Conservation (phyloP, 2,329 filamentous ascomycete species). For the Diaporthe sp. region DNA sequence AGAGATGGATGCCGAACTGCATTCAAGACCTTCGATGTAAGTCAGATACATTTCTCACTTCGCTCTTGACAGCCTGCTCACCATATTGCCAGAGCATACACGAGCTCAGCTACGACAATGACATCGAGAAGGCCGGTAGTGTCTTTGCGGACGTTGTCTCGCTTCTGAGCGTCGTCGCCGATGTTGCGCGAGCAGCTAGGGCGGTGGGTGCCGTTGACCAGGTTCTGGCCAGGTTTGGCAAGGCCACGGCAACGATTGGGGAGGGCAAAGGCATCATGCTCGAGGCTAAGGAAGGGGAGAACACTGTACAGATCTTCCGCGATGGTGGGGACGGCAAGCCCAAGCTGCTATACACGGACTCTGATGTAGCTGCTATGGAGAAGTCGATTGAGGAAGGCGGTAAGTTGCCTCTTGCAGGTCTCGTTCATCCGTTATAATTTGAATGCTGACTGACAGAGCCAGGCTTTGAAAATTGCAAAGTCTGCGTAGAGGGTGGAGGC, state of each 20-base stretch:
- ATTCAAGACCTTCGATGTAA: neutral
- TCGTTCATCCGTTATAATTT: too few species aligned
- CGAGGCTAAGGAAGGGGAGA: neutral
- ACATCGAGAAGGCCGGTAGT: slow-evolving; percentile 11
- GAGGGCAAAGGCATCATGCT: slow-evolving; percentile 12
- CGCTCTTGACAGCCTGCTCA: neutral
- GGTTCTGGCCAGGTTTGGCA: slow-evolving; percentile 1
- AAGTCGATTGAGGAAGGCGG: slow-evolving; percentile 4
- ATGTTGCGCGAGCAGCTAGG: neutral
- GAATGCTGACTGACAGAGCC: neutral
- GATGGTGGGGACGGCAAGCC: neutral
- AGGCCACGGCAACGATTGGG: neutral
- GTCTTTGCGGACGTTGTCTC: slow-evolving; percentile 1
- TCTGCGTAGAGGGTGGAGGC: slow-evolving; percentile 5
- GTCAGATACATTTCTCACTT: neutral
- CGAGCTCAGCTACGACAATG: slow-evolving; percentile 6
- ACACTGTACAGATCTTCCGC: slow-evolving; percentile 3
- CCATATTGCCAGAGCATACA: neutral
- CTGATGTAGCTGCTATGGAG: slow-evolving; percentile 11
- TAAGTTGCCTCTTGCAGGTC: neutral
- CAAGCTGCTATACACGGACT: slow-evolving; percentile 4
- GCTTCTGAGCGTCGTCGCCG: slow-evolving; percentile 7
- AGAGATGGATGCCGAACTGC: slow-evolving; percentile 1
- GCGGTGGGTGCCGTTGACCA: neutral
- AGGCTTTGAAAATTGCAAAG: neutral